These are phyloP conservation scores for Pochonia chlamydosporia DNA, from an alignment of 2,329 filamentous ascomycete species.

Conservation along the genomic window DNA sequence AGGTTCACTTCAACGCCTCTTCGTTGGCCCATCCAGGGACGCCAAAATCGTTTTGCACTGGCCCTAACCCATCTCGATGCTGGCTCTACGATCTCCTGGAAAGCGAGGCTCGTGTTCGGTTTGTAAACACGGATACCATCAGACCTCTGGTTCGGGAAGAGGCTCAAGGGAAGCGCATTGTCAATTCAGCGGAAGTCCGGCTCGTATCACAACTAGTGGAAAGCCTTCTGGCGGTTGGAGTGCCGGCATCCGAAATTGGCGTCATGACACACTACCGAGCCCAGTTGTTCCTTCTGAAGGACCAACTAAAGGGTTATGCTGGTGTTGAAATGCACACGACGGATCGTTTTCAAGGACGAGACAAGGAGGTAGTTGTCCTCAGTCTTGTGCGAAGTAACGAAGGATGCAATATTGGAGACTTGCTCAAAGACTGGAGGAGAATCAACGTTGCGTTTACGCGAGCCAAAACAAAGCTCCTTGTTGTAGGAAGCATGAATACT, in stretches of 20 bases:
- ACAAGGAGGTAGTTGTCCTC: conserved; percentile 89
- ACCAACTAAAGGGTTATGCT: conserved; percentile 54
- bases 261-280: conserved; percentile 97
- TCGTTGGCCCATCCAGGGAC: conserved; percentile 35
- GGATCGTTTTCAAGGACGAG: conserved; percentile 92
- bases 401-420: conserved; percentile 74
- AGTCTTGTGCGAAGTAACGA: conserved; percentile 86
- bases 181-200: conserved; percentile 77
- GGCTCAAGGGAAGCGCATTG: conserved; percentile 75
- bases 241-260: conserved; percentile 72
- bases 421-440: conserved; percentile 84
- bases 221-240: conserved; percentile 67
- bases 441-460: conserved; percentile 96
- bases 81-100: conserved; percentile 71
- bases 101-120: conserved; percentile 68
- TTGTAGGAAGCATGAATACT: conserved; percentile 77
- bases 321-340: conserved; percentile 93
- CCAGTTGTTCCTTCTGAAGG: conserved; percentile 77
- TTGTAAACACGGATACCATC: conserved; percentile 83
- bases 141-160: conserved; percentile 61
- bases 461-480: conserved; percentile 84
- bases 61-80: conserved; percentile 47
- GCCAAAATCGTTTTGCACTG: conserved; percentile 50
- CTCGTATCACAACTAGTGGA: conserved; percentile 77
- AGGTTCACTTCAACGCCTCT: conserved; percentile 51